phyloP scores from a whole-genome alignment of 257 asterid species.

The Sherardia arvensis region DNA sequence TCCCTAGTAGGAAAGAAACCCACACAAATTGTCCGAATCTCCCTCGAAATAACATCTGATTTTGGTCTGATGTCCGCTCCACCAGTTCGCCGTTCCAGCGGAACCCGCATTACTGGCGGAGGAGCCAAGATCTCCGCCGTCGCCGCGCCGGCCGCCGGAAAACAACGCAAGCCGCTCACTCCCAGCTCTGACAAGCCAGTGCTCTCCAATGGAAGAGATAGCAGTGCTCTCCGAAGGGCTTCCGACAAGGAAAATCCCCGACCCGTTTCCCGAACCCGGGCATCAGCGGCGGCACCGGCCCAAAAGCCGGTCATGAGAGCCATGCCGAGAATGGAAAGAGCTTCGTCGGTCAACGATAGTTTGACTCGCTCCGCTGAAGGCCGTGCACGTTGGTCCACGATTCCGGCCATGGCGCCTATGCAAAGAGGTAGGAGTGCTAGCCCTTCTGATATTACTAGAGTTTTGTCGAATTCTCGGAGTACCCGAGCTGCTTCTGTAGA shows the following conservation, averaged over 20 bases:
- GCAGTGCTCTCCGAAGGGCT: conserved; percentile 18
- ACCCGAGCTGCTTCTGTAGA: conserved; percentile 21
- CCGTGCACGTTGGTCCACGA: conserved; percentile 46
- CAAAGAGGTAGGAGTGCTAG: conserved; percentile 77
- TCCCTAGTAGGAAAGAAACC: background rate
- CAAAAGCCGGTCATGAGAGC: conserved; percentile 52
- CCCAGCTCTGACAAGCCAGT: conserved; percentile 39
- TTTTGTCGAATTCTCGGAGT: conserved; percentile 35
- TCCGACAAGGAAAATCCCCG: conserved; percentile 66
- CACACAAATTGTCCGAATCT: background rate
- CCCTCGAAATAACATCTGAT: background rate
- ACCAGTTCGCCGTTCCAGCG: conserved; percentile 52
- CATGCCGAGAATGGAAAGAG: conserved; percentile 47
- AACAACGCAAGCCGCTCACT: conserved; percentile 20
- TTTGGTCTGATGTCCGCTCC: conserved; percentile 39
- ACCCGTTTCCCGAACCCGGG: conserved; percentile 46
- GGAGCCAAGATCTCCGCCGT: conserved; percentile 26
- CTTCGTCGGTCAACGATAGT: conserved; percentile 17
- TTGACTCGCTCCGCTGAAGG: conserved; percentile 17
- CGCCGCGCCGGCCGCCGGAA: conserved; percentile 11
- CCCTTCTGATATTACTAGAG: conserved; percentile 48
- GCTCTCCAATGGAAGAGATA: conserved; percentile 15
- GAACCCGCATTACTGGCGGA: conserved; percentile 48
- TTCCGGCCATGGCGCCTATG: conserved; percentile 37
- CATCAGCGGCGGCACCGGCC: conserved; percentile 17